Evolutionary conservation across 495 filamentous ascomycete species (phyloP).

Genomic region (Barbatosphaeria neglecta): DNA sequence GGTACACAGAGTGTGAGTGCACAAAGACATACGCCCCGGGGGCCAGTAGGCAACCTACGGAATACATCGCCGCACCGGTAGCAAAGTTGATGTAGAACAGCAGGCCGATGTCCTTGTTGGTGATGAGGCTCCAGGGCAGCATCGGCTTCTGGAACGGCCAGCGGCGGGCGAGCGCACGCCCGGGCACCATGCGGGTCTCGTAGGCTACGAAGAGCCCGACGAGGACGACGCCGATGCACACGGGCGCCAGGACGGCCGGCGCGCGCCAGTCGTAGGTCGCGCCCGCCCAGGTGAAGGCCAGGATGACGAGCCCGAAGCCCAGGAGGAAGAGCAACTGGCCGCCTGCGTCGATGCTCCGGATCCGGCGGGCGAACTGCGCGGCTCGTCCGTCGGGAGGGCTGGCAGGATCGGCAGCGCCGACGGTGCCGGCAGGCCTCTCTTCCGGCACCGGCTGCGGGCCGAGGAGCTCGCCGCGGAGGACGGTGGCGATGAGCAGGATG

Average conservation of each 20-base stretch:
- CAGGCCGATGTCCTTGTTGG: constrained; percentile 31
- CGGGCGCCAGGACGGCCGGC: constrained; percentile 27
- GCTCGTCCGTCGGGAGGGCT: too few relatives aligned
- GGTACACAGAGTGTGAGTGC: constrained; percentile 9
- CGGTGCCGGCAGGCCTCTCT: too few relatives aligned
- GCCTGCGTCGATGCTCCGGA: constrained; percentile 35
- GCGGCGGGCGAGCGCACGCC: constrained; percentile 16
- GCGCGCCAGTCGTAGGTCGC: constrained; percentile 36
- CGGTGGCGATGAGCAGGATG: constrained; percentile 21
- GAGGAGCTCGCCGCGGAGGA: constrained; percentile 21
- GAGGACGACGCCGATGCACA: constrained; percentile 33
- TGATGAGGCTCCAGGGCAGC: constrained; percentile 38
- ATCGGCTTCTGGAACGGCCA: constrained; percentile 37
- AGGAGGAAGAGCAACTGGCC: constrained; percentile 43
- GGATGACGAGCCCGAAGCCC: constrained; percentile 41
- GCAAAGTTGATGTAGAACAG: constrained; percentile 37
- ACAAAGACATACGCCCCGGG: constrained; percentile 25
- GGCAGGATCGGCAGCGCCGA: constrained; percentile 13
- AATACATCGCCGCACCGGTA: constrained; percentile 32
- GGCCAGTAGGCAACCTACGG: constrained; percentile 16
- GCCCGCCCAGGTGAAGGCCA: constrained; percentile 44
- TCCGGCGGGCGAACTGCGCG: constrained; percentile 8
- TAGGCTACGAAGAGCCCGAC: constrained; percentile 32
- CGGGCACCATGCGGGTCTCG: constrained; percentile 38
- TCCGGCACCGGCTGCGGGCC: constrained; percentile 17